Evolutionary conservation across 83 land plant species (phyloP).

Genomic region (Picea abies): DNA sequence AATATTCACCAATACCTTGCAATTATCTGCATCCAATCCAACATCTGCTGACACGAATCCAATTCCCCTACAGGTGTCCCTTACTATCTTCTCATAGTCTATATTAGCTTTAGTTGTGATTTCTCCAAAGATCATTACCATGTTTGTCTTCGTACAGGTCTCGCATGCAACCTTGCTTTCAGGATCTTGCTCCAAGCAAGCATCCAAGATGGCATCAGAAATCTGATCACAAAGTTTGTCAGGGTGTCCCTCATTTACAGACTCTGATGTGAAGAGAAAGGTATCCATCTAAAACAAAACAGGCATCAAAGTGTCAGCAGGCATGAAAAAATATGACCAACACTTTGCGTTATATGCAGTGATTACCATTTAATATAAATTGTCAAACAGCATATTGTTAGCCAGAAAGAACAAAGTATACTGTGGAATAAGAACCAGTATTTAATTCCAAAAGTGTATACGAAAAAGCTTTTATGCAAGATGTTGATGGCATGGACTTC

Average conservation of each 20-base stretch:
- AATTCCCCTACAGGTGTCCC: conserved; percentile 55
- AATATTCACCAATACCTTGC: conserved; percentile 60
- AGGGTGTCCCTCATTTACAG: conserved; percentile 71
- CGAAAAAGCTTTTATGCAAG: too few species aligned
- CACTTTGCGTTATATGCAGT: too few species aligned
- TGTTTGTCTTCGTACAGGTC: conserved; percentile 60
- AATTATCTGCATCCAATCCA: conserved; percentile 56
- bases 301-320: too few species aligned
- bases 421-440: too few species aligned
- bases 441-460: too few species aligned
- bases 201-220: conserved; percentile 64
- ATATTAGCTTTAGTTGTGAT: conserved; percentile 62
- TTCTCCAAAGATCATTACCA: conserved; percentile 70
- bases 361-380: too few species aligned
- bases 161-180: conserved; percentile 74
- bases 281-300: conserved; percentile 34
- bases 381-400: too few species aligned
- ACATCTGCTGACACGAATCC: conserved; percentile 56
- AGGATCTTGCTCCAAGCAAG: conserved; percentile 60
- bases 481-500: too few species aligned
- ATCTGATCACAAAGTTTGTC: conserved; percentile 73
- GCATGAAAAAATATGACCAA: too few species aligned
- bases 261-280: conserved; percentile 67
- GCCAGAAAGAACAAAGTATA: too few species aligned
- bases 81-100: conserved; percentile 57